A percentile compares a stretch with the other conserved stretches of the same genome.
These are phyloP conservation scores for Scytalidium lignicola DNA, from an alignment of 2,329 filamentous ascomycete genomes.

Conservation along the genomic window DNA sequence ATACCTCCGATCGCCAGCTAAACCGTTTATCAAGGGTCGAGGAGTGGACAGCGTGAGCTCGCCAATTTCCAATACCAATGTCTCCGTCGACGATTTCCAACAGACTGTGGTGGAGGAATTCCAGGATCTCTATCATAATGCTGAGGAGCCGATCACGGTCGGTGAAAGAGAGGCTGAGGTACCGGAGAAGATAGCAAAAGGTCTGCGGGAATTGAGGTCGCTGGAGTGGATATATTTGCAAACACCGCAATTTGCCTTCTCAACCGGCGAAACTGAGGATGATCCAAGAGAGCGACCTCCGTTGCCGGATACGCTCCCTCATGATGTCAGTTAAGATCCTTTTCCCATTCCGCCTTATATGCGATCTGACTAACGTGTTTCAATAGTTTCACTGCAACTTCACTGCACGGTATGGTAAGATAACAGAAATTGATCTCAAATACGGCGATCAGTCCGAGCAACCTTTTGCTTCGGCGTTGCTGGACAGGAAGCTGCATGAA, in stretches of 20 bases:
- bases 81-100: slow-evolving; percentile 44
- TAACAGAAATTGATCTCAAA: slow-evolving; percentile 10
- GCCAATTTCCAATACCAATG: slow-evolving; percentile 70
- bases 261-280: slow-evolving; percentile 52
- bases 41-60: slow-evolving; percentile 92
- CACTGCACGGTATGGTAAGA: slow-evolving; percentile 17
- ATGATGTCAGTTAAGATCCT: slow-evolving; percentile 33
- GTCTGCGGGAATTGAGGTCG: slow-evolving; percentile 58
- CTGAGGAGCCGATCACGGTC: slow-evolving; percentile 28
- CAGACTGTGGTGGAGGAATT: slow-evolving; percentile 62
- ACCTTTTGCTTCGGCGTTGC: not conserved
- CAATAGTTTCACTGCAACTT: slow-evolving; percentile 5
- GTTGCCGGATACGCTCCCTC: slow-evolving; percentile 42
- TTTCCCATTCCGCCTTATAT: not conserved
- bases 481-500: slow-evolving; percentile 40
- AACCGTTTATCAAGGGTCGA: slow-evolving; percentile 68
- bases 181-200: slow-evolving; percentile 53
- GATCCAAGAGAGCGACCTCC: slow-evolving; percentile 46
- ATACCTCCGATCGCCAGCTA: slow-evolving; percentile 74
- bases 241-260: slow-evolving; percentile 77
- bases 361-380: not conserved
- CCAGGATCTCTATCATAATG: slow-evolving; percentile 53
- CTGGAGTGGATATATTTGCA: slow-evolving; percentile 76
- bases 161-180: slow-evolving; percentile 38
- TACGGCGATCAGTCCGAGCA: not conserved